These are phyloP conservation scores for Allium cepa DNA, from an alignment of 106 monocot genomes.

Conservation along the genomic window DNA sequence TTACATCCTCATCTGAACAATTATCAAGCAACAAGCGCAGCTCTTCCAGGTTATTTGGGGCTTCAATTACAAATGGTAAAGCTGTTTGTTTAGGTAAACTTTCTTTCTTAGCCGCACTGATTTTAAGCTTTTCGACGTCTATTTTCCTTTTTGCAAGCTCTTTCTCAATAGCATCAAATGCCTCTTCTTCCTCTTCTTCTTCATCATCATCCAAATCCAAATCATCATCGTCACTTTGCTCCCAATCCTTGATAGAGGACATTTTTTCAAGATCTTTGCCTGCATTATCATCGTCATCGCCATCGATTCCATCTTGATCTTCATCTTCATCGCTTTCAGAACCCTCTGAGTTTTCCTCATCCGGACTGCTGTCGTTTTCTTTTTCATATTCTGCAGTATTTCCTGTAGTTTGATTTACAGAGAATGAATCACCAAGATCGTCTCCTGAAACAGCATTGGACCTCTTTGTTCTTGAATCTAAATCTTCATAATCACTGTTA, in stretches of 20 bases:
- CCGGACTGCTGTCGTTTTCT: conserved; percentile 15
- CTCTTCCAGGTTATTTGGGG: conserved; percentile 54
- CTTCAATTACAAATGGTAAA: conserved; percentile 91
- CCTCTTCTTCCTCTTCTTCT: conserved; percentile 16
- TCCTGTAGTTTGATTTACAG: conserved; percentile 14
- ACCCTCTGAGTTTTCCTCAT: conserved; percentile 25
- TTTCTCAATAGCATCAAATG: conserved; percentile 16
- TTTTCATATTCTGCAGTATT: conserved; percentile 40
- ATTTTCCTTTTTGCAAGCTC: conserved; percentile 13
- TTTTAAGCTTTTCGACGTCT: conserved; percentile 6
- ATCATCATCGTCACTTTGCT: conserved; percentile 89
- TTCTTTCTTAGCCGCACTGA: conserved; percentile 5
- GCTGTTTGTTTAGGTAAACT: conserved; percentile 21
- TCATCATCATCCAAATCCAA: conserved; percentile 15
- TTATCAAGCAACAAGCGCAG: conserved; percentile 62
- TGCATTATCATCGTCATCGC: conserved; percentile 18
- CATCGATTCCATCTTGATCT: conserved; percentile 19
- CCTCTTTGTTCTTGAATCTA: conserved; percentile 20
- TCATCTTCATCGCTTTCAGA: conserved; percentile 29
- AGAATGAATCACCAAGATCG: conserved; percentile 89
- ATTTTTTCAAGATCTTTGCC: conserved; percentile 20
- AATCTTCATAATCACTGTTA: conserved; percentile 23
- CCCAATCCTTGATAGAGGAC: conserved; percentile 54
- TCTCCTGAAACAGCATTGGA: conserved; percentile 71
- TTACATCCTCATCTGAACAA: conserved; percentile 54